phyloP scores from a whole-genome alignment of 192 early-diverging fungal genomes.

The Coemansia sp. region DNA sequence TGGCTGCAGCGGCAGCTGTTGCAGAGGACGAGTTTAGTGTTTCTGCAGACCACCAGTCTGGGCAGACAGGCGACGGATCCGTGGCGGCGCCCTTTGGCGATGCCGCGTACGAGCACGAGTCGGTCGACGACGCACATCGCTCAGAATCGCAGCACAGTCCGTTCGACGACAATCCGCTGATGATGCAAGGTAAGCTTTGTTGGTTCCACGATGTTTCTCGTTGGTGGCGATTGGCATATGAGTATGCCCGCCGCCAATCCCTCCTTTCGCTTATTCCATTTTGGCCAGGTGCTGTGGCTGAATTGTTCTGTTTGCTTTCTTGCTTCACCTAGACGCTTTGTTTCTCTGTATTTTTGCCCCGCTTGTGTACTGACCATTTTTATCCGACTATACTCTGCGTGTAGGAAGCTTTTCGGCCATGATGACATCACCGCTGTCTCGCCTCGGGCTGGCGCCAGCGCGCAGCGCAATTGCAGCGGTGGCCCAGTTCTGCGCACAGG shows the following conservation, averaged over 20 bases:
- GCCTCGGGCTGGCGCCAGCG: conserved; percentile 24
- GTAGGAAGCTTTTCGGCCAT: conserved; percentile 44
- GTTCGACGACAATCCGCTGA: conserved; percentile 41
- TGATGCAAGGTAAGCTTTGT: conserved; percentile 43
- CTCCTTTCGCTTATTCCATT: neutral
- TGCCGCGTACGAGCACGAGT: conserved; percentile 14
- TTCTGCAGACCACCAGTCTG: conserved; percentile 13
- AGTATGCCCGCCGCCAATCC: no score
- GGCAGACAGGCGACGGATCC: neutral
- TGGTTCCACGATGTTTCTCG: no score
- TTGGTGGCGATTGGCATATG: no score
- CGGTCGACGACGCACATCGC: conserved; percentile 31
- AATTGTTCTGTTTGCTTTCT: neutral
- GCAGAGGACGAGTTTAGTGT: conserved; percentile 17
- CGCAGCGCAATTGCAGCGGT: conserved; percentile 59
- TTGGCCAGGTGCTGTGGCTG: neutral
- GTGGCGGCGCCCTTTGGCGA: conserved; percentile 23
- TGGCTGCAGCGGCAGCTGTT: conserved; percentile 31
- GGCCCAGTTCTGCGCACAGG: conserved; percentile 71
- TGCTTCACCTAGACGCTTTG: neutral
- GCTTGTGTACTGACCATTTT: neutral
- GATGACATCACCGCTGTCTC: conserved; percentile 36
- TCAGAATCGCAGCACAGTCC: conserved; percentile 30
- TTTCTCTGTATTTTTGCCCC: neutral
- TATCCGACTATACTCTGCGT: neutral